Evolutionary conservation across 1,284 basidiomycete genomes (phyloP).

Genomic region (Cystobasidium pallidum): DNA sequence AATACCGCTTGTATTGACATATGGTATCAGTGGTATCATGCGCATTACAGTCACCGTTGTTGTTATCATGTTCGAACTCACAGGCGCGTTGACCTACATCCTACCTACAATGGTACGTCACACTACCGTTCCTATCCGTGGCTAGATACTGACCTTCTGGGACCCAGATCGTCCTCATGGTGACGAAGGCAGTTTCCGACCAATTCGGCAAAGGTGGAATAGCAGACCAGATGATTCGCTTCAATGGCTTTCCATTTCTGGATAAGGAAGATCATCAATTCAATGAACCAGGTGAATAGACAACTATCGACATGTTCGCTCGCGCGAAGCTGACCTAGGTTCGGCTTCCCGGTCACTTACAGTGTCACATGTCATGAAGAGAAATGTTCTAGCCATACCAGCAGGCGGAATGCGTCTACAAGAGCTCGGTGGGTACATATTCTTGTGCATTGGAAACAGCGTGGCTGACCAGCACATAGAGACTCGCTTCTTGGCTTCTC

Average conservation of each 20-base stretch:
- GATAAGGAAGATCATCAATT: slow-evolving; percentile 86
- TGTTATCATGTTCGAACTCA: slow-evolving; percentile 99
- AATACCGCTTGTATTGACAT: too few species aligned
- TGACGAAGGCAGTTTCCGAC: slow-evolving; percentile 97
- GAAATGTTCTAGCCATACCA: slow-evolving; percentile 71
- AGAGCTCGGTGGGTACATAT: slow-evolving; percentile 75
- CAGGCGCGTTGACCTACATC: slow-evolving; percentile 95
- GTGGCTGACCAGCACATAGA: too few species aligned
- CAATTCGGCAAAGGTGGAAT: slow-evolving; percentile 90
- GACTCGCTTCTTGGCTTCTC: slow-evolving; percentile 67
- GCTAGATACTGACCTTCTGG: not conserved
- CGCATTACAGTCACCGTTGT: slow-evolving; percentile 96
- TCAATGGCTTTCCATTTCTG: slow-evolving; percentile 95
- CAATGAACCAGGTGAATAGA: slow-evolving; percentile 76
- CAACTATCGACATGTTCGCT: too few species aligned
- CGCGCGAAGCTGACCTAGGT: not conserved
- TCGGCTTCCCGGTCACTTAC: slow-evolving; percentile 13
- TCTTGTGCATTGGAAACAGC: too few species aligned
- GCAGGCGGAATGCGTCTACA: slow-evolving; percentile 74
- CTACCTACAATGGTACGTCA: slow-evolving; percentile 89
- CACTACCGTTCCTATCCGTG: slow-evolving; percentile 48
- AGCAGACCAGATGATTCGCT: slow-evolving; percentile 94
- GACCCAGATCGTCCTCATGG: slow-evolving; percentile 83
- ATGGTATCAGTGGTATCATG: slow-evolving; percentile 93
- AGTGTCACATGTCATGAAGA: slow-evolving; percentile 89